phyloP scores from a whole-genome alignment of 257 asterid genomes.

The Solanum chmielewskii region DNA sequence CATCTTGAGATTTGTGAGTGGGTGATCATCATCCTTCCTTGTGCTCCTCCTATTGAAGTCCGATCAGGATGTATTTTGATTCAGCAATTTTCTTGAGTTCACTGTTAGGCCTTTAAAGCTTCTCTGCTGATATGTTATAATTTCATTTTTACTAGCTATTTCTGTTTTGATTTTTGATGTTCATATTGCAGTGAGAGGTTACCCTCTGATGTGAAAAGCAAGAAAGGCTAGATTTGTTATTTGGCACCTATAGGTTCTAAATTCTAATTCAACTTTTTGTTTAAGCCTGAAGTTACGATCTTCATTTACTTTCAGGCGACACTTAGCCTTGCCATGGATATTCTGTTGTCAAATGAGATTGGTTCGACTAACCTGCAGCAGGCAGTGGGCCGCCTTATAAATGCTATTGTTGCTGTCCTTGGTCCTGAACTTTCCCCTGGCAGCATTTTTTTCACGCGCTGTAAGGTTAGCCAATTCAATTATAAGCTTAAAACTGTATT shows the following conservation, averaged over 20 bases:
- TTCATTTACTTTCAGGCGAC: conserved; percentile 55
- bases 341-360: conserved; percentile 85
- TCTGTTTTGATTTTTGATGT: neutral
- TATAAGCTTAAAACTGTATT: conserved; percentile 8
- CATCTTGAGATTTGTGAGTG: neutral
- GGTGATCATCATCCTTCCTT: neutral
- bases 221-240: neutral
- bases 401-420: conserved; percentile 93
- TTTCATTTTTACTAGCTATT: neutral
- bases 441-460: conserved; percentile 93
- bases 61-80: neutral
- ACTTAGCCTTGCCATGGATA: conserved; percentile 88
- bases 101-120: neutral
- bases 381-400: conserved; percentile 88
- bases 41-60: neutral
- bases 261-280: neutral
- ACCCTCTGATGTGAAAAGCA: neutral
- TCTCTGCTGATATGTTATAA: neutral
- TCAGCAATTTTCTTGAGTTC: neutral
- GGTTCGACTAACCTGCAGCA: conserved; percentile 92
- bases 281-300: neutral
- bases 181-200: neutral
- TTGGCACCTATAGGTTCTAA: neutral
- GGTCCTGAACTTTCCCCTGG: conserved; percentile 99
- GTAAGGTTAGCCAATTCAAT: conserved; percentile 56